Evolutionary conservation across 2,329 filamentous ascomycete species (phyloP).

Genomic region (Proliferodiscus dingleyae): DNA sequence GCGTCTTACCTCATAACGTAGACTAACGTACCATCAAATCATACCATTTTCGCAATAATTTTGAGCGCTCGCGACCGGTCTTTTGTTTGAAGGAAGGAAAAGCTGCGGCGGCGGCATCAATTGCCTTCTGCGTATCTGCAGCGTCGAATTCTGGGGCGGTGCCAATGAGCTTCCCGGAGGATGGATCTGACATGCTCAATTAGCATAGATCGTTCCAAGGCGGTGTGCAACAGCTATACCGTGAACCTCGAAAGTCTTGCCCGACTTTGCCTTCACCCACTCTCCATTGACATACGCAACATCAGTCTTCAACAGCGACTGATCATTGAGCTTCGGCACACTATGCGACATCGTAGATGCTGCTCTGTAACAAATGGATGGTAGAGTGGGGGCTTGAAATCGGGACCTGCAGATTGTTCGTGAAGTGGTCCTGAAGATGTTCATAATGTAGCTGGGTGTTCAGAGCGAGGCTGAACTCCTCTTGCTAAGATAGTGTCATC

Average conservation of each 20-base stretch:
- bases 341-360: conserved; percentile 27
- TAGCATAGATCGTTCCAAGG: not conserved
- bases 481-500: not conserved
- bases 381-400: conserved; percentile 25
- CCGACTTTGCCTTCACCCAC: conserved; percentile 81
- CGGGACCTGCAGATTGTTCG: conserved; percentile 19
- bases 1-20: not conserved
- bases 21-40: conserved; percentile 56
- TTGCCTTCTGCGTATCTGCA: conserved; percentile 74
- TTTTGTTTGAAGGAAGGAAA: conserved; percentile 65
- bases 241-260: conserved; percentile 85
- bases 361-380: conserved; percentile 16
- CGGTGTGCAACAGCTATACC: conserved; percentile 38
- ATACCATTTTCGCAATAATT: conserved; percentile 75
- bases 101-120: conserved; percentile 75
- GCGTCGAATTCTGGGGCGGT: conserved; percentile 79
- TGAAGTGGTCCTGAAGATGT: conserved; percentile 21
- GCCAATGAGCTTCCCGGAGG: conserved; percentile 75
- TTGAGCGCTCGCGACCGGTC: conserved; percentile 69
- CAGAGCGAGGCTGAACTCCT: not conserved
- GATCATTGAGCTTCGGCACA: conserved; percentile 63
- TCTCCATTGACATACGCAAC: conserved; percentile 83
- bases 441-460: conserved; percentile 17
- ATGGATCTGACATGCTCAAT: conserved; percentile 58
- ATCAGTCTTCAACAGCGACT: conserved; percentile 77